Evolutionary conservation across 805 yeast species (phyloP).

Genomic region (Starmerella vaccinii): DNA sequence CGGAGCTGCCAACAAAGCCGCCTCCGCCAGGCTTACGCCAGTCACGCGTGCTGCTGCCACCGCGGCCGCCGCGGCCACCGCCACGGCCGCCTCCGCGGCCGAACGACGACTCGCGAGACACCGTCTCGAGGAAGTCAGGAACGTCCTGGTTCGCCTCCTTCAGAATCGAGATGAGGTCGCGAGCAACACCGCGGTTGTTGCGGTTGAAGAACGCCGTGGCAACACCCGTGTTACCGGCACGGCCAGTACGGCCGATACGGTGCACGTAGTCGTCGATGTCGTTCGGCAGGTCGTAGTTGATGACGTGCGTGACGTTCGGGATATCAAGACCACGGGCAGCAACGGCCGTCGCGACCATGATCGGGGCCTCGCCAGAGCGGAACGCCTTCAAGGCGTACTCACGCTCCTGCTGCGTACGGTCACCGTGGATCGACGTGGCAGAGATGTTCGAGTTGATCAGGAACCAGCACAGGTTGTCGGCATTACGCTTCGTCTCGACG

Average conservation of each 20-base stretch:
- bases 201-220: slow-evolving; percentile 98
- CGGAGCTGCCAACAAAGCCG: slow-evolving; percentile 25
- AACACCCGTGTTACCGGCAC: slow-evolving; percentile 99
- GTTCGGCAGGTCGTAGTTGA: slow-evolving; percentile 92
- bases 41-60: slow-evolving; percentile 31
- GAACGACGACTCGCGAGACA: slow-evolving; percentile 62
- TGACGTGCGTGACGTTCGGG: slow-evolving; percentile 96
- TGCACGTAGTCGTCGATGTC: slow-evolving; percentile 98
- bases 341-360: slow-evolving; percentile 97
- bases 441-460: slow-evolving; percentile 81
- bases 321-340: slow-evolving; percentile 99
- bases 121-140: slow-evolving; percentile 74
- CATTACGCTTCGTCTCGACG: slow-evolving; percentile 98
- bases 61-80: slow-evolving; percentile 40
- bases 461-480: slow-evolving; percentile 89
- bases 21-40: slow-evolving; percentile 26
- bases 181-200: slow-evolving; percentile 78
- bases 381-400: slow-evolving; percentile 93
- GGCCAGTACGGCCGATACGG: slow-evolving; percentile 99
- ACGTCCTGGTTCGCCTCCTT: slow-evolving; percentile 96
- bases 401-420: slow-evolving; percentile 95
- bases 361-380: slow-evolving; percentile 83
- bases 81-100: slow-evolving; percentile 46
- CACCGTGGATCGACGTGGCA: slow-evolving; percentile 98
- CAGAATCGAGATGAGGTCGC: slow-evolving; percentile 77